phyloP scores from a whole-genome alignment of 2,329 filamentous ascomycete species.

The Cucurbitaria berberidis region DNA sequence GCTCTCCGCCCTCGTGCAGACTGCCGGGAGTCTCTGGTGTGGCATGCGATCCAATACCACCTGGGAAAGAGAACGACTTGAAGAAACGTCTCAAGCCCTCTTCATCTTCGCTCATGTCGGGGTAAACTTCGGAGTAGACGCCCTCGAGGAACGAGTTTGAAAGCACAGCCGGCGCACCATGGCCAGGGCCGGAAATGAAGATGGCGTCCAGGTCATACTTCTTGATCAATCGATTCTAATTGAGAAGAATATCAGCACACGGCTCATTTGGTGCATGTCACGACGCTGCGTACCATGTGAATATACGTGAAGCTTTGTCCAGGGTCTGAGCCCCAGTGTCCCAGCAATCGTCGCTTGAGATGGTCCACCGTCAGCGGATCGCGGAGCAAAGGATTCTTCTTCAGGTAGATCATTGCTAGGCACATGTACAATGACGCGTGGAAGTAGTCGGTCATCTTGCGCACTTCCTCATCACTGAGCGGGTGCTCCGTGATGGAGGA shows the following conservation, averaged over 20 bases:
- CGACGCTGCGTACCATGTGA: conserved; percentile 61
- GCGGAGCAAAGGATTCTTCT: conserved; percentile 73
- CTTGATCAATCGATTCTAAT: conserved; percentile 73
- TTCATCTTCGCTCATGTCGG: conserved; percentile 71
- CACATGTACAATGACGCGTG: conserved; percentile 76
- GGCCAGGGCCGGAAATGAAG: conserved; percentile 78
- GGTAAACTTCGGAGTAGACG: conserved; percentile 78
- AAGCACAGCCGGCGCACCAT: conserved; percentile 77
- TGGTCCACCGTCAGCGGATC: conserved; percentile 73
- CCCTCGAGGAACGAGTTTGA: conserved; percentile 80
- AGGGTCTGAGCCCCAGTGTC: conserved; percentile 81
- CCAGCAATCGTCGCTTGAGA: conserved; percentile 74
- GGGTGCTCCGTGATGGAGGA: conserved; percentile 67
- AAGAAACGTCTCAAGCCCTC: conserved; percentile 77
- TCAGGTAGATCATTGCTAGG: conserved; percentile 81
- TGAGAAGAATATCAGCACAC: not conserved
- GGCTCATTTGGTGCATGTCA: not conserved
- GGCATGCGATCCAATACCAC: conserved; percentile 77
- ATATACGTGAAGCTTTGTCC: conserved; percentile 82
- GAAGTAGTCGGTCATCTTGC: conserved; percentile 75
- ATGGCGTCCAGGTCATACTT: conserved; percentile 76
- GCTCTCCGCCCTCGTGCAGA: conserved; percentile 79
- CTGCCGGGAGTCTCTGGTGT: conserved; percentile 80
- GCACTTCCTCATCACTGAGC: conserved; percentile 69
- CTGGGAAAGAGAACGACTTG: conserved; percentile 83